phyloP scores from a whole-genome alignment of 78 protist species.

The Dictyostelium firmibasis region DNA sequence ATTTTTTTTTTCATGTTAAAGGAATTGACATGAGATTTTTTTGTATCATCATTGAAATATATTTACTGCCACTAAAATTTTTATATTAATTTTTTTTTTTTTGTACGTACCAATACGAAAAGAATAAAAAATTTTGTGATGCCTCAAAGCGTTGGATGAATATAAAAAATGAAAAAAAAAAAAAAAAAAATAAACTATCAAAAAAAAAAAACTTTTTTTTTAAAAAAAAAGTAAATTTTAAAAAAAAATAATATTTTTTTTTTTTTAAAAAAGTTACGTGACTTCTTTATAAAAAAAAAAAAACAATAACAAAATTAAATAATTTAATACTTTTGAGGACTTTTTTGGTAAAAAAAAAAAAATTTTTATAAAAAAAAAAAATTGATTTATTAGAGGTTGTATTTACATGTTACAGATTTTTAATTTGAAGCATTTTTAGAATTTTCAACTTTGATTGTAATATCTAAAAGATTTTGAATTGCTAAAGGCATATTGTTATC shows the following conservation, averaged over 20 bases:
- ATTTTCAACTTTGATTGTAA: background rate
- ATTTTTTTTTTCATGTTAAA: slow-evolving; percentile 25
- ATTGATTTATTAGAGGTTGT: background rate
- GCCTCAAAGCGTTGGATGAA: background rate
- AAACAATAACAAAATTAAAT: background rate
- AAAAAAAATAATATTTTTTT: no score
- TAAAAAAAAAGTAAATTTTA: background rate
- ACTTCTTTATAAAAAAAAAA: no score
- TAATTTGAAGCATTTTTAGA: background rate
- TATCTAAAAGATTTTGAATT: slow-evolving; percentile 47
- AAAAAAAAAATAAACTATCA: background rate
- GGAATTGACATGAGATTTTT: slow-evolving; percentile 40
- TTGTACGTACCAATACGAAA: background rate
- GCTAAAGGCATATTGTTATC: slow-evolving; percentile 1
- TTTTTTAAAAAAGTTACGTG: background rate
- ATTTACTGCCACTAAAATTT: background rate
- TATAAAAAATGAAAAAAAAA: background rate
- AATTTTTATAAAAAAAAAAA: background rate
- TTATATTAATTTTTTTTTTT: background rate
- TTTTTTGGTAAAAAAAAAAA: slow-evolving; percentile 8
- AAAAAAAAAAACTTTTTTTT: background rate
- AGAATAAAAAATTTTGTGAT: background rate
- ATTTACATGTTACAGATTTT: background rate
- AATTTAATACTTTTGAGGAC: background rate
- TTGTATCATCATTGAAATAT: slow-evolving; percentile 10